Percentiles rank a stretch among this genome's conserved stretches.
Conservation (phyloP, 192 early-diverging fungal species). For the Coemansia reversa region DNA sequence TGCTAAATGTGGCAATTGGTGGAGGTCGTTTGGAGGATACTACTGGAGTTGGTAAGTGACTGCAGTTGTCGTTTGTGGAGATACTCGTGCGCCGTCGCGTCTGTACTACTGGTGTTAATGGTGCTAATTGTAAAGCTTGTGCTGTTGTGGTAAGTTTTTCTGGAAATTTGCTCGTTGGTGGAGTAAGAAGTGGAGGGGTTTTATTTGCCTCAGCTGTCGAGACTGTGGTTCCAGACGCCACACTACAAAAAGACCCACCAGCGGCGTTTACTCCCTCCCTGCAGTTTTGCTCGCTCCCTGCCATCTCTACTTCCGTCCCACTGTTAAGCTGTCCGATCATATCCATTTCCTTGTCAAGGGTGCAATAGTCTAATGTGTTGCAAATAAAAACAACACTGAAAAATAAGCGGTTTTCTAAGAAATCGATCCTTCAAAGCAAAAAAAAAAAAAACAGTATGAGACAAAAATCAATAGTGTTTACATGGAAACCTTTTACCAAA, state of each 20-base stretch:
- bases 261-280: slow-evolving; percentile 8
- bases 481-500: no score
- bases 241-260: background rate
- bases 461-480: no score
- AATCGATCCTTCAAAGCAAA: background rate
- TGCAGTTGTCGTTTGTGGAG: background rate
- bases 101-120: background rate
- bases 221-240: background rate
- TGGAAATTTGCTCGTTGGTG: background rate
- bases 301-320: background rate
- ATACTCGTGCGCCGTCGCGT: slow-evolving; percentile 11
- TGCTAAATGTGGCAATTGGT: background rate
- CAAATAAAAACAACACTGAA: background rate
- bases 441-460: slow-evolving; percentile 21
- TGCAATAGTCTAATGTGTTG: background rate
- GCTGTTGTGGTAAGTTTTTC: background rate
- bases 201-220: background rate
- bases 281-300: slow-evolving; percentile 12
- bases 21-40: background rate
- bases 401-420: background rate
- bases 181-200: background rate
- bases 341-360: background rate
- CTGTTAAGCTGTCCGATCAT: background rate
- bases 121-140: background rate
- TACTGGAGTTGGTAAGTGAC: background rate